Percentiles rank a stretch among this genome's conserved stretches.
phyloP scores from a whole-genome alignment of 2,329 filamentous ascomycete genomes.

The Tolypocladium sp. region DNA sequence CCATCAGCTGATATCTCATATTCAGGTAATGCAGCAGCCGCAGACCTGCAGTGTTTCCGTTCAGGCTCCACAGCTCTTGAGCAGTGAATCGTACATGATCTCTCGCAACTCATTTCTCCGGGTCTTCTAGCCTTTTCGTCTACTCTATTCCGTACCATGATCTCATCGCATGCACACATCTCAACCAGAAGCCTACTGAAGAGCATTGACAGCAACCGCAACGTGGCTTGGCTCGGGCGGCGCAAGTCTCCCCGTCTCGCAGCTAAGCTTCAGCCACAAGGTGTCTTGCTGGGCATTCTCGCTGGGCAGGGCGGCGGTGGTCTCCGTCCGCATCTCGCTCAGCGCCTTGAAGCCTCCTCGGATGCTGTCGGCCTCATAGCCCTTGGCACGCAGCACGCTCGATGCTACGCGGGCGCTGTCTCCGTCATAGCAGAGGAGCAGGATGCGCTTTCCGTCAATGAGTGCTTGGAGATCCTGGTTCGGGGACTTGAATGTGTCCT shows the following conservation, averaged over 20 bases:
- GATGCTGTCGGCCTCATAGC: conserved; percentile 35
- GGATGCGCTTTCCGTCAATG: conserved; percentile 23
- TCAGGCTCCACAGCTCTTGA: neutral
- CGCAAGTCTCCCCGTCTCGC: neutral
- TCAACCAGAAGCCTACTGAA: neutral
- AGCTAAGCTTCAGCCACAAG: neutral
- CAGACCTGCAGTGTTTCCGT: neutral
- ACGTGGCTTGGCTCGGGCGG: neutral
- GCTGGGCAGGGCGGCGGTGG: neutral
- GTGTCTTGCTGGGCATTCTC: neutral
- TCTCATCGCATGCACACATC: neutral
- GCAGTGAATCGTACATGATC: neutral
- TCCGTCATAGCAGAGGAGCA: conserved; percentile 45
- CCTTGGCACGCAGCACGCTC: conserved; percentile 42
- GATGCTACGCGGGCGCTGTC: conserved; percentile 44
- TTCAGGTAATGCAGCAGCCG: neutral
- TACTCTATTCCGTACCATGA: neutral
- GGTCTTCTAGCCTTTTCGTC: neutral
- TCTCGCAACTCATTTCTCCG: neutral
- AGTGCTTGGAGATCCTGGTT: conserved; percentile 9
- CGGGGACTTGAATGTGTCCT: conserved; percentile 27
- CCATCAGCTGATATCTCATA: neutral
- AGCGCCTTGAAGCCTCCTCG: conserved; percentile 26
- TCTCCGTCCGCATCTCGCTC: neutral
- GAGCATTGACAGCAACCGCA: neutral